Evolutionary conservation across 176 grass and related monocot genomes (phyloP), one percentile per base, ranked within the genome.

Genomic region (Avena sativa): DNA sequence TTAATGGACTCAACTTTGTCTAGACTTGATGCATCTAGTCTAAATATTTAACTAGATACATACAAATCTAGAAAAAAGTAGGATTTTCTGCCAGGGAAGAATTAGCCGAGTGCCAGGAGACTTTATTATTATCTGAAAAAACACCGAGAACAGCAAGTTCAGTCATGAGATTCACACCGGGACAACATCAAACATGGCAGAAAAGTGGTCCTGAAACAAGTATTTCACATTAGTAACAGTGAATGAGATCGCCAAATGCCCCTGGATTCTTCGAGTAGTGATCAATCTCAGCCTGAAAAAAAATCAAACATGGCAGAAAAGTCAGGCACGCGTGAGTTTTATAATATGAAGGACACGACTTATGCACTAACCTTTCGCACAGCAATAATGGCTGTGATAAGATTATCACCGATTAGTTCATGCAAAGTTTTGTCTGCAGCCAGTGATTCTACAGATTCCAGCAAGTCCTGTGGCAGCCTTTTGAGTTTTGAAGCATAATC

Each of bases 381-480:
- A 25, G 79, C 94, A 76, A 94, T 90, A 58, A 94, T 58, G 46
- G 90, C 89, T 77, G 90, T 90, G 50, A 99, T 85, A 23, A 99
- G 87, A 44, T 96, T 86, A 83, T 96, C 85, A 44, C 97, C 97
- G 57, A 99, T 89, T 79, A 96, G 63, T 30, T 96, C 85, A 71
- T 91, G 91, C 43, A 99, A 86, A 80, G 87, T 65, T 48, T 88
- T 81, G 76, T 99, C 89, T 83, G 63, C 76, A 88, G 83, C 86
- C 76, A 99, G 94, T 80, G 92, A 86, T 58, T 90, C 86, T 56
- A 96, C 87, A 83, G 94, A 85, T 96, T 99, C 94, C 38, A 76
- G 79, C 53, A 99, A 86, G 66, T 93, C 92, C 78, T 93, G 78
- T 11, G 97, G 97, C 58, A 99, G 79, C 89, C 97, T 96, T 83